Conservation (phyloP, 2,329 filamentous ascomycete species). For the Epichloe sylvatica region DNA sequence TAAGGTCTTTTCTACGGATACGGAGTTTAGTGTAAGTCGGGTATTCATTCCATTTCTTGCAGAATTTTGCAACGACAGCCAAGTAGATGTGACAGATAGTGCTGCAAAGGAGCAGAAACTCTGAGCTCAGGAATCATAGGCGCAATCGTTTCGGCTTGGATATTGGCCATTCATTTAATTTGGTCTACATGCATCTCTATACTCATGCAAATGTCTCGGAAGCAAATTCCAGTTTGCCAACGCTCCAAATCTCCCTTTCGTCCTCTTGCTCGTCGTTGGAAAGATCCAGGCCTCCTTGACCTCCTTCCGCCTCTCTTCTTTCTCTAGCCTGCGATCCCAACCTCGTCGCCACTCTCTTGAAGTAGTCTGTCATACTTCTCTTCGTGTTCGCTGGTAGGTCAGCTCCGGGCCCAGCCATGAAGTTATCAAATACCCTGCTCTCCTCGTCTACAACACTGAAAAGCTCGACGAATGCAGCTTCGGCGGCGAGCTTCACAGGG, state of each 20-base stretch:
- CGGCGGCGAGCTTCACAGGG: slow-evolving; percentile 86
- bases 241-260: slow-evolving; percentile 89
- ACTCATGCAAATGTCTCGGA: slow-evolving; percentile 41
- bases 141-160: neutral
- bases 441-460: slow-evolving; percentile 87
- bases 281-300: slow-evolving; percentile 69
- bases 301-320: slow-evolving; percentile 80
- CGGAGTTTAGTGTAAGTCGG: neutral
- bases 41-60: neutral
- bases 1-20: neutral
- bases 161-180: neutral
- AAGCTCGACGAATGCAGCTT: slow-evolving; percentile 82
- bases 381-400: slow-evolving; percentile 59
- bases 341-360: slow-evolving; percentile 78
- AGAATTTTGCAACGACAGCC: neutral
- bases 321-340: slow-evolving; percentile 80
- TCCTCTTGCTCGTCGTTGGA: slow-evolving; percentile 88
- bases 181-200: neutral
- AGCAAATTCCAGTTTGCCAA: slow-evolving; percentile 71
- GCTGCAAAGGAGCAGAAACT: neutral
- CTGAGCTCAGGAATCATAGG: neutral
- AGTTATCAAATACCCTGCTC: slow-evolving; percentile 76
- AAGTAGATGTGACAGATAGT: neutral
- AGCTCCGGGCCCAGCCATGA: slow-evolving; percentile 55
- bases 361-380: slow-evolving; percentile 91